Conservation (phyloP, 2,329 filamentous ascomycete species). For the Byssochlamys sp. region DNA sequence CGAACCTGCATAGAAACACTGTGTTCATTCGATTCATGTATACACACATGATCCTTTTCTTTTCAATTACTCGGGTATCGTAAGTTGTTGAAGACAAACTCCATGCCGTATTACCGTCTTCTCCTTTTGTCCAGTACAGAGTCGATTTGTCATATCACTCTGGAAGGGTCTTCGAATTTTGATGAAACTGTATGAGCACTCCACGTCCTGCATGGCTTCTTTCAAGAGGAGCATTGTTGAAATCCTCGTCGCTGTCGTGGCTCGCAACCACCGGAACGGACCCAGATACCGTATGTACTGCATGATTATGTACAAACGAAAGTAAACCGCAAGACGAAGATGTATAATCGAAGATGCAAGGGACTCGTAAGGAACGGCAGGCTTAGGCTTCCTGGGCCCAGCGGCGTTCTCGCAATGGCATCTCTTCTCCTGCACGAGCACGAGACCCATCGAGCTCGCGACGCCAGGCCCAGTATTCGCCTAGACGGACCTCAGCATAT, state of each 20-base stretch:
- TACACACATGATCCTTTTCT: not conserved
- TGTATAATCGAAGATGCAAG: not conserved
- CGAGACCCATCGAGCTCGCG: slow-evolving; percentile 59
- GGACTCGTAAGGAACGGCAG: not conserved
- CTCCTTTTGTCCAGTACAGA: not conserved
- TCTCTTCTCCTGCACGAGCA: slow-evolving; percentile 44
- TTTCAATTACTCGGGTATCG: slow-evolving; percentile 1
- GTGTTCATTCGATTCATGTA: not conserved
- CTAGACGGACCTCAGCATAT: slow-evolving; percentile 76
- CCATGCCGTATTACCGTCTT: not conserved
- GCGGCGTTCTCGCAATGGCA: slow-evolving; percentile 65
- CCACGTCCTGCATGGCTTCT: not conserved
- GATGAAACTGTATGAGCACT: not conserved
- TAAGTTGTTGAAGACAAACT: slow-evolving; percentile 14
- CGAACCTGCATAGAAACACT: not conserved
- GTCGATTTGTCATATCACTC: not conserved
- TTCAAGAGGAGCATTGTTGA: slow-evolving; percentile 1
- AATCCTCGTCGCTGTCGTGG: not conserved
- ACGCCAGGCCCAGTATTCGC: slow-evolving; percentile 91
- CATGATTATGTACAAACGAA: not conserved
- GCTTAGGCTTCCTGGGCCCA: slow-evolving; percentile 56
- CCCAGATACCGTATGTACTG: not conserved
- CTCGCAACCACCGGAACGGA: not conserved
- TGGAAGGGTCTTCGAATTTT: not conserved
- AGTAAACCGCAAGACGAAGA: not conserved